Evolutionary conservation across 2,329 filamentous ascomycete genomes (phyloP), one percentile per base, ranked within the genome.

Genomic region (Samsoniella hepiali): DNA sequence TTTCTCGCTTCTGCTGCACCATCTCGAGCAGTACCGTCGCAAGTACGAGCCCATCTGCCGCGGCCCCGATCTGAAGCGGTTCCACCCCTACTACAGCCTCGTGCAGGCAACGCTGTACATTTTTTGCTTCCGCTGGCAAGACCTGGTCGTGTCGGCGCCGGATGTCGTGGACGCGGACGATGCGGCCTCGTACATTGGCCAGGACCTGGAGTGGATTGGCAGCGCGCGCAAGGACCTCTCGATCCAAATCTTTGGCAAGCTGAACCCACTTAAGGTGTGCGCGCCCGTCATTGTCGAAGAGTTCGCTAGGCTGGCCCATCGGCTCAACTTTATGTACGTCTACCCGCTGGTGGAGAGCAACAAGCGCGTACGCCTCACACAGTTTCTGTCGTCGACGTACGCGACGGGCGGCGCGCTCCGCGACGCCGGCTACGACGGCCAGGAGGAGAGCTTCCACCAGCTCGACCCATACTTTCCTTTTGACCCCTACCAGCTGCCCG

Each of bases 41-140:
- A 81, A 87, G 54, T 89, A 93, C 73, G 90, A 96, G 72, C 80
- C 84, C 5, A 80, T 82, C 36, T 96, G 93, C 73, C 88, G 87
- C 17, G 93, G 92, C 3, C 95, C 95, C 0, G 93, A 99, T 73
- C 84, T 96, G 63, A 88, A 89, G 66, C 88, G 90, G 54, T 97
- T 94, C 72, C 87, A 88, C 55, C 86, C 90, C 15, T 97, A 96
- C 76, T 97, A 97, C 74, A 88, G 91, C 22, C 87, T 93, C 55
- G 87, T 90, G n/a, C 93, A 97, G 75, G 93, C 93, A 1, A 81
- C 96, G 3, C 84, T 97, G 31, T 97, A 97, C 78, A 94, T 96
- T 64, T 97, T 96, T 72, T 99, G 95, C 80, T 99, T 99, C 81
- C 88, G 95, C 62, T 99, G 95, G 95, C 89, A 92, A 65, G 94